These are phyloP conservation scores for Selaginella tamariscina DNA, from an alignment of 75 land plant genomes.

Conservation along the genomic window DNA sequence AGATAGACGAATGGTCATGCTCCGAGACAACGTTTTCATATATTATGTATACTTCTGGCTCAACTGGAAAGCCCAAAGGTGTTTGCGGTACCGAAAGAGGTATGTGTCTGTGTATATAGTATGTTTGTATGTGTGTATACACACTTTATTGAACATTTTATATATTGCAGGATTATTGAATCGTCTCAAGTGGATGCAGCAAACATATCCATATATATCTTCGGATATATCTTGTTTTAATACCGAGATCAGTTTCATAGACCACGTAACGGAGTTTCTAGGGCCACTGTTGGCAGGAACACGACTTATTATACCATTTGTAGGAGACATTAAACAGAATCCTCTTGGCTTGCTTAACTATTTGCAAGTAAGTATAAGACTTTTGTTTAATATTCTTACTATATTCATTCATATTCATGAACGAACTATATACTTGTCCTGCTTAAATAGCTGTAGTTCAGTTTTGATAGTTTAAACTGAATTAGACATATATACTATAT, in stretches of 20 bases:
- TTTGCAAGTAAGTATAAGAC: slow-evolving; percentile 36
- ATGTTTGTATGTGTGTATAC: neutral
- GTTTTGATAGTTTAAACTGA: neutral
- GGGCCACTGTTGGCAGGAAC: slow-evolving; percentile 40
- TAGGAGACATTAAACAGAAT: slow-evolving; percentile 33
- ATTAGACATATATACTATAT: neutral
- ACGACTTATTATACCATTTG: slow-evolving; percentile 50
- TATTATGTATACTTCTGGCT: slow-evolving; percentile 71
- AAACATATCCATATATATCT: slow-evolving; percentile 31
- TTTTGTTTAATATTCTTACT: neutral
- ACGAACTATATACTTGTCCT: slow-evolving; percentile 4
- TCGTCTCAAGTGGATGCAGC: slow-evolving; percentile 74
- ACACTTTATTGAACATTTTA: neutral
- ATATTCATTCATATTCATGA: neutral
- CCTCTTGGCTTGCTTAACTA: slow-evolving; percentile 30
- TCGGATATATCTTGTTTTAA: slow-evolving; percentile 55
- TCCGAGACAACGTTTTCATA: slow-evolving; percentile 34
- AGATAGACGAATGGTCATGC: neutral
- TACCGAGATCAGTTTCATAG: slow-evolving; percentile 62
- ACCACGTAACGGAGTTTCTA: slow-evolving; percentile 67
- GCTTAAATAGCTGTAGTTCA: neutral
- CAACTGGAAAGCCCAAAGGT: slow-evolving; percentile 72
- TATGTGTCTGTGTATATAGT: slow-evolving; percentile 6
- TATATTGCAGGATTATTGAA: slow-evolving; percentile 47
- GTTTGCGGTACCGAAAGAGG: slow-evolving; percentile 81